Evolutionary conservation across 306 rosid species (phyloP), one percentile per base, ranked within the genome.

Genomic region (Arachis hypogaea): DNA sequence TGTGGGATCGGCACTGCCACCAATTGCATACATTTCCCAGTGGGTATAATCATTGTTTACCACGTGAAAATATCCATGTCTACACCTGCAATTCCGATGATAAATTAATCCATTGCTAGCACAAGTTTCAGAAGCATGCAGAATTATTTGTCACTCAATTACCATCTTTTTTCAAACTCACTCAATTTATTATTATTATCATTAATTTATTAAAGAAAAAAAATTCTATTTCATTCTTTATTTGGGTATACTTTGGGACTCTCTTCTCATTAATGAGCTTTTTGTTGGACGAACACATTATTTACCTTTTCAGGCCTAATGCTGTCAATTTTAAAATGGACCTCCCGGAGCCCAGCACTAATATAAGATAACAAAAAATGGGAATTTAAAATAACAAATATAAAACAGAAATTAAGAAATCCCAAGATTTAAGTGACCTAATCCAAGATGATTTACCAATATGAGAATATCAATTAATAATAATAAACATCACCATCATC

Each of bases 21-120:
- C 99, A 50, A 94, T 94, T 71, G 99, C 99, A 75, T 94, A 94
- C 99, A 94, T 94, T 73, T 74, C 93, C 99, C 99, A 92, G 42
- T 94, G 99, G 55, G 97, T 94, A 60, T 94, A 94, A 86, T 94
- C 99, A 66, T 94, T 94, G 85, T 94, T 94, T 62, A 94, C 99
- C 78, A 94, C 99, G 61, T 94, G 99, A 86, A 94, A 92, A 78
- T 94, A 92, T 11, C 99, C 99, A 77, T 94, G 99, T 50, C 99
- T 85, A 82, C 99, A 94, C 78, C 99, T 94, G 93, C 82, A 87
- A 75, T 66, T 9, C 71, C 68, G 12, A 74, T 70, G 45, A 63
- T 10, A n/a, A 49, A 11, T 42, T 51, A 54, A 22, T 6, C 61
- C 61, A 41, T 62, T 61, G n/a, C 72, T 66, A 80, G 28, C 63